Percentiles rank a stretch among this genome's conserved stretches.
Evolutionary conservation across 192 early-diverging fungal genomes (phyloP).

Genomic region (Coemansia sp.): DNA sequence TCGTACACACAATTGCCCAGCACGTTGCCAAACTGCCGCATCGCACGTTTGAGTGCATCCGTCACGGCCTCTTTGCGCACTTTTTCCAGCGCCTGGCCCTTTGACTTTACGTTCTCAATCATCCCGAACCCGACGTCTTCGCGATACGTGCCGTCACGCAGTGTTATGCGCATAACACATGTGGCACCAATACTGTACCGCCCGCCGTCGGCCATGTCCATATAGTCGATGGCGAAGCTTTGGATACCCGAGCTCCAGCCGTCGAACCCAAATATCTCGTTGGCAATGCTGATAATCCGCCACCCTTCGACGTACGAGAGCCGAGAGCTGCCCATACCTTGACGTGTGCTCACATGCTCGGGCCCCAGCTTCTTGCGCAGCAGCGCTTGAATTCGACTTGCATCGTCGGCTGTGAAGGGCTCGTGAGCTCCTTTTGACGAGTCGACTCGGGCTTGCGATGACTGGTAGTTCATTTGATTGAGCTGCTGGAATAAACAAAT

Average conservation of each 20-base stretch:
- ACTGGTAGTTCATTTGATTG: slow-evolving; percentile 12
- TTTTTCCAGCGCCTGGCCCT: slow-evolving; percentile 82
- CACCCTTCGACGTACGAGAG: slow-evolving; percentile 83
- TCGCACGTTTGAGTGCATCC: slow-evolving; percentile 84
- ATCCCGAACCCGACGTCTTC: slow-evolving; percentile 90
- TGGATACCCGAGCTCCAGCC: slow-evolving; percentile 82
- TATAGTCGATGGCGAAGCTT: slow-evolving; percentile 75
- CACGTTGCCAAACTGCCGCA: slow-evolving; percentile 82
- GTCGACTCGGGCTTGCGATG: neutral
- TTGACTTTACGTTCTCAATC: slow-evolving; percentile 73
- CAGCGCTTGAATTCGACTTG: slow-evolving; percentile 16
- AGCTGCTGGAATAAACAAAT: neutral
- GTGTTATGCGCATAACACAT: slow-evolving; percentile 73
- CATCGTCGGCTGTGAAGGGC: slow-evolving; percentile 21
- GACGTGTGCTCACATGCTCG: slow-evolving; percentile 64
- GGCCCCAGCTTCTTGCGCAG: slow-evolving; percentile 67
- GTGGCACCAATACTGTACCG: slow-evolving; percentile 68
- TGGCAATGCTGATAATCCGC: slow-evolving; percentile 82
- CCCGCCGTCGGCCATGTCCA: slow-evolving; percentile 56
- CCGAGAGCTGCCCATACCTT: slow-evolving; percentile 67
- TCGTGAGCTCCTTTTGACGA: neutral
- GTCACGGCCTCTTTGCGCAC: slow-evolving; percentile 90
- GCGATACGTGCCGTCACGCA: slow-evolving; percentile 83
- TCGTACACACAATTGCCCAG: slow-evolving; percentile 87
- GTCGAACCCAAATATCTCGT: slow-evolving; percentile 93